Evolutionary conservation across 495 filamentous ascomycete genomes (phyloP), one percentile per base, ranked within the genome.

Genomic region (Lasiosphaeria hispida): DNA sequence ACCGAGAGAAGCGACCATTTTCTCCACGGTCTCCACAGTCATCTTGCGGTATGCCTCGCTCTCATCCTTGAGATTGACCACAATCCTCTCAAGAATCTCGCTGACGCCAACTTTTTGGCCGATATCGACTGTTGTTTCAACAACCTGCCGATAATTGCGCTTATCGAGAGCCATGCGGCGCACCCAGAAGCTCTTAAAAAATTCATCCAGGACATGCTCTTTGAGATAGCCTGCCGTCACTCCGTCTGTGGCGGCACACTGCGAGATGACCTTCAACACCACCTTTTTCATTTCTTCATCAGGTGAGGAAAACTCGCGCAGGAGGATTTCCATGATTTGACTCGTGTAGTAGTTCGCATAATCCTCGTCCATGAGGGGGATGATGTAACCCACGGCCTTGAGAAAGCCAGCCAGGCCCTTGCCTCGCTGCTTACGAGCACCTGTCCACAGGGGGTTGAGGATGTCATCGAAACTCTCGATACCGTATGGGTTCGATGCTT

Each of bases 231-330:
- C 84, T 41, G 91, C 89, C 56, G 95, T 97, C 10, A 99, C 94
- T 75, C 95, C 95, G 65, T 92, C 87, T 0, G 94, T 97, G 63
- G 87, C 87, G 13, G 93, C 89, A 71, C 94, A 97, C 68, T 97
- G 95, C n/a, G 91, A 96, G 13, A 97, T 86, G 37, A 97, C 95
- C 73, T 97, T 97, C 38, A 97, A 74, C 10, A 97, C 94, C 2
- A 97, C 92, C 76, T 97, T 97, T 78, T 99, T 99, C 95, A 99
- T 99, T 72, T 99, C 95, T 69, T 99, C 95, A 62, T 99, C 95
- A 0, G 93, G 94, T 2, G 91, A 96, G 10, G 91, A 87, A 64
- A 97, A 97, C 69, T 99, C 95, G 60, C 95, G 87, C 30, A 97
- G 82, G 19, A 99, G 80, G 68, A 97, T 97, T 69, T 97, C 93